A percentile compares a stretch with the other conserved stretches of the same genome.
Evolutionary conservation across 805 yeast genomes (phyloP).

Genomic region (Cyberlindnera mycetangii): DNA sequence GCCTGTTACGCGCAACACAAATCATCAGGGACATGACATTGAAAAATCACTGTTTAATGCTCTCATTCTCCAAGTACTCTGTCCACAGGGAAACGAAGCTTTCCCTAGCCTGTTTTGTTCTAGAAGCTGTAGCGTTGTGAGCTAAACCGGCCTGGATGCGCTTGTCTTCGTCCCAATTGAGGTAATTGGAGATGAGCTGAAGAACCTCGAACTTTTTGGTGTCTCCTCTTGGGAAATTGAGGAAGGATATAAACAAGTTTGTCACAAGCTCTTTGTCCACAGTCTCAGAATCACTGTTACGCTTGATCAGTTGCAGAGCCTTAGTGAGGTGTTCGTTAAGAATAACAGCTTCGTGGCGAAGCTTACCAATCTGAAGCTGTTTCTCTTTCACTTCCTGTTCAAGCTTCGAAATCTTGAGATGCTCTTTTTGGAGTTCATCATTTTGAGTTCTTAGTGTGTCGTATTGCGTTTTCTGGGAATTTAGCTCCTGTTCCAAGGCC

Average conservation of each 20-base stretch:
- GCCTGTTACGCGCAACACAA: slow-evolving; percentile 2
- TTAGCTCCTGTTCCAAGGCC: slow-evolving; percentile 26
- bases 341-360: slow-evolving; percentile 91
- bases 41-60: slow-evolving; percentile 25
- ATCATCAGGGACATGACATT: not conserved
- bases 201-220: slow-evolving; percentile 92
- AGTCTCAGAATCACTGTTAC: slow-evolving; percentile 67
- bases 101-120: slow-evolving; percentile 28
- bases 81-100: slow-evolving; percentile 78
- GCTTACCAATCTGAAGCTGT: slow-evolving; percentile 78
- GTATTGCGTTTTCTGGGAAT: slow-evolving; percentile 26
- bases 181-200: slow-evolving; percentile 73
- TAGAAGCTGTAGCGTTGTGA: slow-evolving; percentile 30
- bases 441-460: slow-evolving; percentile 27
- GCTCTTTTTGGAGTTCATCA: slow-evolving; percentile 21
- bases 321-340: slow-evolving; percentile 94
- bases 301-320: slow-evolving; percentile 79
- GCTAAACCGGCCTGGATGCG: slow-evolving; percentile 72
- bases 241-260: slow-evolving; percentile 79
- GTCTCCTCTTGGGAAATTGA: slow-evolving; percentile 88
- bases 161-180: slow-evolving; percentile 86
- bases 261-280: slow-evolving; percentile 89
- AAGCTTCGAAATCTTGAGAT: slow-evolving; percentile 32
- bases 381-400: slow-evolving; percentile 64
- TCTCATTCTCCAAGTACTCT: slow-evolving; percentile 72